Base-by-base conservation (phyloP, 139 green algal genomes). In the Chlamydomonas urium region DNA sequence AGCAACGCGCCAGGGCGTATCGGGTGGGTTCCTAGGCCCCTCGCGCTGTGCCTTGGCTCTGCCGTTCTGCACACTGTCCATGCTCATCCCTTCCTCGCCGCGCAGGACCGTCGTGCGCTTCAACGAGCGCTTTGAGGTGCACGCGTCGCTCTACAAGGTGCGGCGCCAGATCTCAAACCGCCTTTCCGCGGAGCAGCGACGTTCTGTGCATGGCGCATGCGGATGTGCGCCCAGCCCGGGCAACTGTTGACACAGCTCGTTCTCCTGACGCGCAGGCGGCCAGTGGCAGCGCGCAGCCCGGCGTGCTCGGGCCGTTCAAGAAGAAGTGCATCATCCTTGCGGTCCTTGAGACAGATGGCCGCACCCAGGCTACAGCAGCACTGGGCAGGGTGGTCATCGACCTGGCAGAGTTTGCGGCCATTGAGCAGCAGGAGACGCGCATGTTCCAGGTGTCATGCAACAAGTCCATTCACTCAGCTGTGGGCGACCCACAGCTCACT, bases 251-350 rank as follows among this genome's bases (percentile, higher is more conserved):
- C 14, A 8, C 23, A 34, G 42, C 10, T 50, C 42, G 14, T 8
- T 50, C 10, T 50, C 14, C 8, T 45, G 4, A 45, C 8, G 10
- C 8, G 33, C 31, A 67, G 59, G 59, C 28, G 8, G 31, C 59
- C 6, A 67, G 5, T 6, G 29, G 31, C 24, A 67, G 29, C 59
- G 37, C 59, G 14, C 21, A 24, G 21, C 35, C 42, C 17, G 37
- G 38, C 14, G 29, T 3, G 4, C 66, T 86, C n/a, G 86, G 84
- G 0, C 80, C 84, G 0, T 90, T 89, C 74, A 86, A 87, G 65
- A 89, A 91, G 75, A 93, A 93, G 57, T 90, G 81, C 72, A 67
- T 91, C 28, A 88, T 93, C 37, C 63, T 93, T 36, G 83, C 84
- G 8, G 66, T 93, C 5, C 61, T 91, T 1, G 82, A 88, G 71